Base-by-base conservation (phyloP, 2,329 filamentous ascomycete genomes). In the Colletotrichum sidae region DNA sequence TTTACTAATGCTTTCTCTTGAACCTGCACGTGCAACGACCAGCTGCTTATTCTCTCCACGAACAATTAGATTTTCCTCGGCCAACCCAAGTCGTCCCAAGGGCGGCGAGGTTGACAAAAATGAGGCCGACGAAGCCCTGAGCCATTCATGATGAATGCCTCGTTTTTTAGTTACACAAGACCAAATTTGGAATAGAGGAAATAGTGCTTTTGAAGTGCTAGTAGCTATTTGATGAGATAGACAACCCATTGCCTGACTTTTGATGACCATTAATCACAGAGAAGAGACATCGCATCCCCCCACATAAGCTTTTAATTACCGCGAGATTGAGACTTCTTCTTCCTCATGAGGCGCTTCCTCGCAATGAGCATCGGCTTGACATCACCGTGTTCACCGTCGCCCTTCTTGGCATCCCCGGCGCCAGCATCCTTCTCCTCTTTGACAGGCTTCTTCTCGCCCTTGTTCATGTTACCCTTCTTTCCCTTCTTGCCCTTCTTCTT, bases 261-360 rank as follows among this genome's bases (percentile, higher is more conserved):
- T 25, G 25, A 25, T 25, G 4, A 4, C 25, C 25, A 25, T 5
- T 5, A 25, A 25, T 25, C 4, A 25, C 25, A 25, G 25, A 25
- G 25, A 25, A 25, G 25, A 25, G 25, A 25, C 25, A 25, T 25
- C 25, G 25, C 25, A 4, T 5, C 25, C 25, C 25, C 25, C 25
- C 3, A 25, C 25, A 4, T 25, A 5, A 25, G 25, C 25, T 25
- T 25, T 25, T 25, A 25, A 25, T 73, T 76, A 38, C 73, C 74
- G 53, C 80, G 78, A 10, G 72, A 69, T 13, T 76, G 70, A 6
- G 80, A 79, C 80, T 88, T 88, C 79, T 90, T 91, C 78, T 91
- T 91, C 65, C 93, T 88, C 83, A 91, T 86, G 81, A 91, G 87
- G 68, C 93, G 86, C 83, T 97, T 97, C 77, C 92, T 90, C 53